Evolutionary conservation across 331 rosid species (phyloP).

Genomic region (Acacia pycnantha): DNA sequence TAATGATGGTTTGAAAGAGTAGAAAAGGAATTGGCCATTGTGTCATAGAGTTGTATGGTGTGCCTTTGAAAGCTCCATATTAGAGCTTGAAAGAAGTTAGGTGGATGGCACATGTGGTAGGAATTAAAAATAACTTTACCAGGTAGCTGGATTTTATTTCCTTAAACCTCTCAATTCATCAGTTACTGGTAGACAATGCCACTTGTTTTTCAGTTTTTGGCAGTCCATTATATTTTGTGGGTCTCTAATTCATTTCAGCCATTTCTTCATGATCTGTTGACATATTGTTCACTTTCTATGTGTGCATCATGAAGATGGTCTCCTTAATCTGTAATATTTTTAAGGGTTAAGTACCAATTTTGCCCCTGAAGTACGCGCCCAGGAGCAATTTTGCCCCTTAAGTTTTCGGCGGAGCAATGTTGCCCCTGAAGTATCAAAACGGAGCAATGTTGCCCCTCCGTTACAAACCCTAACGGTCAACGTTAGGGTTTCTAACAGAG

Average conservation of each 20-base stretch:
- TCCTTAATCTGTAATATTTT: slow-evolving; percentile 16
- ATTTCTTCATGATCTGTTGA: slow-evolving; percentile 17
- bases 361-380: too few species aligned
- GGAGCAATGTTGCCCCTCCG: too few species aligned
- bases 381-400: too few species aligned
- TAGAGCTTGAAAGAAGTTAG: background rate
- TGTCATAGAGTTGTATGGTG: background rate
- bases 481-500: too few species aligned
- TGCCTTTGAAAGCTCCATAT: slow-evolving; percentile 13
- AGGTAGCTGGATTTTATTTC: slow-evolving; percentile 17
- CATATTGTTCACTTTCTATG: background rate
- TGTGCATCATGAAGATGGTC: background rate
- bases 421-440: too few species aligned
- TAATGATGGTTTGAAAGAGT: slow-evolving; percentile 9
- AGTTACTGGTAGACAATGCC: background rate
- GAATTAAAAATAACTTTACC: slow-evolving; percentile 10
- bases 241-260: slow-evolving; percentile 1
- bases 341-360: too few species aligned
- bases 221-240: background rate
- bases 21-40: slow-evolving; percentile 11
- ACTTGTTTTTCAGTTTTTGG: slow-evolving; percentile 19
- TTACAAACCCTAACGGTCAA: too few species aligned
- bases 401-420: too few species aligned
- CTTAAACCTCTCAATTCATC: slow-evolving; percentile 7
- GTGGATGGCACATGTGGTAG: slow-evolving; percentile 22